These are phyloP conservation scores for Mycena metata DNA, from an alignment of 768 basidiomycete species.

Conservation along the genomic window DNA sequence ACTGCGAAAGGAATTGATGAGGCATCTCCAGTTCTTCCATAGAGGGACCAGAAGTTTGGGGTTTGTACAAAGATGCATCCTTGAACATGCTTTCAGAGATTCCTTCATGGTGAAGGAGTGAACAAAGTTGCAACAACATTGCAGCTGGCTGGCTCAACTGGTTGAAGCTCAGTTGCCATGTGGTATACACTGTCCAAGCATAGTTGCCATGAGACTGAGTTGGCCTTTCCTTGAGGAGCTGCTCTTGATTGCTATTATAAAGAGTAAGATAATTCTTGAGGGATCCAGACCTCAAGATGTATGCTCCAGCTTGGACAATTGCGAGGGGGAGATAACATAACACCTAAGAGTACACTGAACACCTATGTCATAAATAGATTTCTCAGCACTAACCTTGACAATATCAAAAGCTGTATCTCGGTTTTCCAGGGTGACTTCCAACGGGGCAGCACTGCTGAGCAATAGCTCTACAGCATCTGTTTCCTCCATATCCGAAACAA, in stretches of 20 bases:
- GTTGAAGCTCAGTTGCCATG: conserved; percentile 3
- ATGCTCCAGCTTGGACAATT: conserved; percentile 8
- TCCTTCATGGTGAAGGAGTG: conserved; percentile 4
- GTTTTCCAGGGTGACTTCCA: neutral
- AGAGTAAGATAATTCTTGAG: conserved; percentile 4
- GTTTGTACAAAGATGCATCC: neutral
- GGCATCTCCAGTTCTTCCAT: neutral
- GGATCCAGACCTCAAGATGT: neutral
- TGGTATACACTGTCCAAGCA: too few species aligned
- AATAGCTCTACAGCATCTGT: neutral
- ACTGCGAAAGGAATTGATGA: neutral
- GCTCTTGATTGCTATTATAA: neutral
- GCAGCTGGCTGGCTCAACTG: neutral
- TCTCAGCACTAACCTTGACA: neutral
- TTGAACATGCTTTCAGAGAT: conserved; percentile 9
- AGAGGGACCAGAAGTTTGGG: too few species aligned
- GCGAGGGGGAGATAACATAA: conserved; percentile 8
- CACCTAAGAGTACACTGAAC: neutral
- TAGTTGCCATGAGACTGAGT: neutral
- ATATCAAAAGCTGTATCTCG: neutral
- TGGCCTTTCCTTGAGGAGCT: neutral
- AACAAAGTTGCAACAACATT: neutral
- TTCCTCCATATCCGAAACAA: conserved; percentile 2
- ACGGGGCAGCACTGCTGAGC: neutral
- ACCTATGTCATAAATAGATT: neutral